These are phyloP conservation scores for Entoloma clypeatum DNA, from an alignment of 1,284 basidiomycete genomes.

Conservation along the genomic window DNA sequence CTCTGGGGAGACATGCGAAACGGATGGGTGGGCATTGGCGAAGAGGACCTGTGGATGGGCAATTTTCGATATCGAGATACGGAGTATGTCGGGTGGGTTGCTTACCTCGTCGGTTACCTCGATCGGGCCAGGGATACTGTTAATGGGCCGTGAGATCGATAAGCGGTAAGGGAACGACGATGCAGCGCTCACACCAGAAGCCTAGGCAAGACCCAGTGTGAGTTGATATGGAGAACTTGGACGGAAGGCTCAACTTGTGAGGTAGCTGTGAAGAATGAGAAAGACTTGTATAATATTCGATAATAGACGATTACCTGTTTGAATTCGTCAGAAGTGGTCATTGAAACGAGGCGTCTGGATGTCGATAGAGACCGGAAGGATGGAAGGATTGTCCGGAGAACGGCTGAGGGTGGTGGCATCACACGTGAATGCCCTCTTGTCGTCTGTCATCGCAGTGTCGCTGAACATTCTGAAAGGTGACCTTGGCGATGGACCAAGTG, in stretches of 20 bases:
- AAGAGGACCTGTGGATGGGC: slow-evolving; percentile 39
- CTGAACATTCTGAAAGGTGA: too few species aligned
- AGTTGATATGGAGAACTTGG: not conserved
- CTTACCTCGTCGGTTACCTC: slow-evolving; percentile 77
- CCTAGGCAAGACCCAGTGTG: slow-evolving; percentile 30
- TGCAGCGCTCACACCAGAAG: slow-evolving; percentile 56
- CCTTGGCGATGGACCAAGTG: too few species aligned
- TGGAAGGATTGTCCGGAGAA: slow-evolving; percentile 14
- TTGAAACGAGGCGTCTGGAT: slow-evolving; percentile 7
- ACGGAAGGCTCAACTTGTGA: slow-evolving; percentile 54
- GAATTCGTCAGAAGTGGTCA: slow-evolving; percentile 18
- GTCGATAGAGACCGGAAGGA: slow-evolving; percentile 13
- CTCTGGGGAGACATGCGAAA: slow-evolving; percentile 89
- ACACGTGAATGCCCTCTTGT: slow-evolving; percentile 16
- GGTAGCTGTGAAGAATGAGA: slow-evolving; percentile 38
- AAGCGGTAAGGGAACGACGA: slow-evolving; percentile 6
- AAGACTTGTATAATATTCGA: not conserved
- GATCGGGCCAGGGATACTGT: slow-evolving; percentile 78
- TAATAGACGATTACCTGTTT: slow-evolving; percentile 16
- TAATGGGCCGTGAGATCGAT: slow-evolving; percentile 10
- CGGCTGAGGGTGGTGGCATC: slow-evolving; percentile 10
- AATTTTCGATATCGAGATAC: slow-evolving; percentile 1
- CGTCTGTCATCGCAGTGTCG: too few species aligned
- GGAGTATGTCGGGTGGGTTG: slow-evolving; percentile 1
- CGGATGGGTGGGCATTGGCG: slow-evolving; percentile 84